Percentiles rank a stretch among this genome's conserved stretches.
phyloP scores from a whole-genome alignment of 176 grass and related monocot genomes.

The Poa pratensis region DNA sequence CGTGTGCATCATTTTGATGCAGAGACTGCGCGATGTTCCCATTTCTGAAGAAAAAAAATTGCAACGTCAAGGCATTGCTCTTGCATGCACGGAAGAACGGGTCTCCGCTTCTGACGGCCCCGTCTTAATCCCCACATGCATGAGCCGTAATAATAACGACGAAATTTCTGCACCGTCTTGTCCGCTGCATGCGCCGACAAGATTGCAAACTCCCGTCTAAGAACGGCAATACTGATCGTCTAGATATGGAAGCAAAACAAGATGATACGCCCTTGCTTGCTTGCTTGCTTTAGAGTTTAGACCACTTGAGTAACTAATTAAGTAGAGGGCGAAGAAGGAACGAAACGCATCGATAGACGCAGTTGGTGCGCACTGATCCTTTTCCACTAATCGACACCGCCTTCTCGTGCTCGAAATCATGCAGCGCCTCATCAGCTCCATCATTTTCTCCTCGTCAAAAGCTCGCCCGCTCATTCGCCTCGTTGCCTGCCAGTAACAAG shows the following conservation, averaged over 20 bases:
- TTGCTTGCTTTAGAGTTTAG: too few relatives aligned
- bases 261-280: neutral
- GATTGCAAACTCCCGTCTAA: neutral
- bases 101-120: neutral
- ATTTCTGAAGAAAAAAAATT: too few relatives aligned
- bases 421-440: conserved; percentile 6
- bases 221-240: neutral
- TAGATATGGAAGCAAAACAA: neutral
- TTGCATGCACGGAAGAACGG: neutral
- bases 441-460: conserved; percentile 38
- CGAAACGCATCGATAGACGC: neutral
- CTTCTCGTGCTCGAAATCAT: neutral
- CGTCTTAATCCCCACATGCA: neutral
- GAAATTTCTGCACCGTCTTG: neutral
- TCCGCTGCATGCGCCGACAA: neutral
- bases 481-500: neutral
- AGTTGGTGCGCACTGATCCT: neutral
- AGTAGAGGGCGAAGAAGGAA: neutral
- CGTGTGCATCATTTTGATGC: too few relatives aligned
- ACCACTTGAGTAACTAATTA: neutral
- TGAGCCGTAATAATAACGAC: neutral
- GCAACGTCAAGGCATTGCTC: neutral
- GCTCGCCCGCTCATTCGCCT: neutral
- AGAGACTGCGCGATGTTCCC: too few relatives aligned
- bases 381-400: neutral